Evolutionary conservation across 306 rosid species (phyloP), one percentile per base, ranked within the genome.

Genomic region (Abrus pulchellus): DNA sequence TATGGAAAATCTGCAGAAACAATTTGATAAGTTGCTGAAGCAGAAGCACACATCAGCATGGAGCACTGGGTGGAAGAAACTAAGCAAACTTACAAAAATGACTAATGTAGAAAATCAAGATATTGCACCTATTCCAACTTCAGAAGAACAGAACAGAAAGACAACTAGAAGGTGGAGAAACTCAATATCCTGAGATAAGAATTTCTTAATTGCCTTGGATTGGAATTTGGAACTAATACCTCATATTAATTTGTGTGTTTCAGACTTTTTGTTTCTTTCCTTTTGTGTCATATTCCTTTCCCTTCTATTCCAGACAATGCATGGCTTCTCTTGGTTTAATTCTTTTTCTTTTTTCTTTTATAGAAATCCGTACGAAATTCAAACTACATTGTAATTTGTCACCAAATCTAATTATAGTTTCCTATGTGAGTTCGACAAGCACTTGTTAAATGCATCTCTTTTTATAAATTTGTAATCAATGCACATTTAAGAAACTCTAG

Each of bases 41-140:
- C 97, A 87, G 76, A 96, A 93, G 70, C 99, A 90, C 40, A 78
- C 86, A 29, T 96, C 97, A 28, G 86, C 92, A 36, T 96, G 99
- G 99, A 90, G 77, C 73, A 93, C 86, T 79, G 97, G 99, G 20
- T 96, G 99, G 99, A 96, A 89, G 89, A 96, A 96, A 77, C 90
- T 96, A 33, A 83, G 97, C 89, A 96, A 90, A 80, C 87, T 96
- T 44, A 84, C 99, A 1, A 93, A 92, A 83, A 90, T 85, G 86
- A 75, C 90, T 8, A 67, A 43, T 69, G 36, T 81, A 1, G 98
- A 93, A 49, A 87, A 82, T 70, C 93, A 90, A n/a, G 90, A 90
- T 33, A 55, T 68, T 20, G 91, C 85, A 64, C 71, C 80, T 7
- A 76, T 86, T 76, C 85, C 91, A 64, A 75, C 74, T 33, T 32